These are phyloP conservation scores for Thermothelomyces thermophilus DNA, from an alignment of 2,329 filamentous ascomycete genomes.

Conservation along the genomic window DNA sequence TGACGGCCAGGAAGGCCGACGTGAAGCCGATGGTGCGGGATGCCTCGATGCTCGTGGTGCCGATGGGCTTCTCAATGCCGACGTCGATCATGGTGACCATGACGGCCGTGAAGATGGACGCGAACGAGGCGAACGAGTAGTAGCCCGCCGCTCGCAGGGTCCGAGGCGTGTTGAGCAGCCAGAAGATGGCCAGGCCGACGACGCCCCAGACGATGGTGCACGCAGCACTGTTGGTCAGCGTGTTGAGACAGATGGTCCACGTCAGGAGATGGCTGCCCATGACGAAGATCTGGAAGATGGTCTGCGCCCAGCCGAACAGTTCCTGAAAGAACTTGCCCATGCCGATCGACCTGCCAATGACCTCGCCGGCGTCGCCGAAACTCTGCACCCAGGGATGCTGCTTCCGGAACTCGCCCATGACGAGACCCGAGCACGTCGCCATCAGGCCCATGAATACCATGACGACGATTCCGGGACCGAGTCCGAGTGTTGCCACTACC, in stretches of 20 bases:
- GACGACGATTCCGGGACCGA: constrained; percentile 66
- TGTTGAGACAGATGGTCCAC: constrained; percentile 61
- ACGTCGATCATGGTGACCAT: constrained; percentile 58
- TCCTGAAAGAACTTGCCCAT: constrained; percentile 51
- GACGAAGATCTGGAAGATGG: constrained; percentile 59
- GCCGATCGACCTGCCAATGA: constrained; percentile 41
- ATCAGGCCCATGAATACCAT: constrained; percentile 60
- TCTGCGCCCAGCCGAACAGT: constrained; percentile 52
- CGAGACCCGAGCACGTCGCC: constrained; percentile 56
- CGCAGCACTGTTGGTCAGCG: constrained; percentile 50
- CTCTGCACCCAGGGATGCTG: constrained; percentile 61
- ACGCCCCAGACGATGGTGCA: constrained; percentile 60
- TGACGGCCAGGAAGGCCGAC: constrained; percentile 23
- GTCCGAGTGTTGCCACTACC: constrained; percentile 63
- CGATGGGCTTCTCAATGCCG: constrained; percentile 39
- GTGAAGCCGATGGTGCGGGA: constrained; percentile 39
- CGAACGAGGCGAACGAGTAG: constrained; percentile 49
- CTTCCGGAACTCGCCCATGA: constrained; percentile 61
- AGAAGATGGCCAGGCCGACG: constrained; percentile 52
- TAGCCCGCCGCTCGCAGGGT: constrained; percentile 58
- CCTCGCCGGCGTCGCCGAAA: constrained; percentile 58
- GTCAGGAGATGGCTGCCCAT: constrained; percentile 64
- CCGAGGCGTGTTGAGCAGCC: constrained; percentile 52
- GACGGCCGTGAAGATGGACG: constrained; percentile 56
- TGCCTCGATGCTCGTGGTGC: constrained; percentile 30